These are phyloP conservation scores for Venturia nashicola DNA, from an alignment of 2,329 filamentous ascomycete species.

Conservation along the genomic window DNA sequence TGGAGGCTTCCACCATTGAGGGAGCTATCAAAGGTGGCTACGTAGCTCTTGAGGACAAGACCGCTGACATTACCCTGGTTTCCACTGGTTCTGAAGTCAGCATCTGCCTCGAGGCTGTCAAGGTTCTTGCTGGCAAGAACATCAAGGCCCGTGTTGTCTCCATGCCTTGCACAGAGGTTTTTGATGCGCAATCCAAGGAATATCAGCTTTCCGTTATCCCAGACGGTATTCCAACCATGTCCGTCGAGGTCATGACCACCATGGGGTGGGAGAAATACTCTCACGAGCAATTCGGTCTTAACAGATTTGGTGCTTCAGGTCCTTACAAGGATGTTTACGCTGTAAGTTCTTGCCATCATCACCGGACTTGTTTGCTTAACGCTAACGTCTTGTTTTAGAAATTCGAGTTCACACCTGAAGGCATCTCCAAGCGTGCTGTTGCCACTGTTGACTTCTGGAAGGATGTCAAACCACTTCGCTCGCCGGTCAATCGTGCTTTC, in stretches of 20 bases:
- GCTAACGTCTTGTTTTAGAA: slow-evolving; percentile 50
- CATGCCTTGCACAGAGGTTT: slow-evolving; percentile 93
- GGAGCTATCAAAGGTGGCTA: slow-evolving; percentile 92
- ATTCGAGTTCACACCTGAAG: slow-evolving; percentile 98
- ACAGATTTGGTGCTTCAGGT: slow-evolving; percentile 95
- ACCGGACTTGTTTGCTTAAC: slow-evolving; percentile 13
- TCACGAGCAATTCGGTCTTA: slow-evolving; percentile 98
- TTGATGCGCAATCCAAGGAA: slow-evolving; percentile 85
- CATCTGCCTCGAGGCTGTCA: slow-evolving; percentile 85
- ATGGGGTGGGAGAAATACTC: slow-evolving; percentile 98
- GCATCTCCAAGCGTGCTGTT: slow-evolving; percentile 85
- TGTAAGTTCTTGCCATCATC: slow-evolving; percentile 29
- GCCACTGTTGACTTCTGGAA: slow-evolving; percentile 97
- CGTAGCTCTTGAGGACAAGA: slow-evolving; percentile 71
- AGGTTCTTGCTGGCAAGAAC: slow-evolving; percentile 77
- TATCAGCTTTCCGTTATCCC: slow-evolving; percentile 89
- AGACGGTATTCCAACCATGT: slow-evolving; percentile 84
- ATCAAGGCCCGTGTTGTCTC: slow-evolving; percentile 87
- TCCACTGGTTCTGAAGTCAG: slow-evolving; percentile 93
- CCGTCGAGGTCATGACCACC: slow-evolving; percentile 92
- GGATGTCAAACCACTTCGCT: slow-evolving; percentile 75
- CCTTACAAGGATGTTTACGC: slow-evolving; percentile 97
- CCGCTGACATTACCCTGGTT: slow-evolving; percentile 77
- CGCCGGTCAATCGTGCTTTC: slow-evolving; percentile 94
- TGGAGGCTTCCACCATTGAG: slow-evolving; percentile 86